Evolutionary conservation across 2,329 filamentous ascomycete genomes (phyloP).

Genomic region (Fusarium sacchari): DNA sequence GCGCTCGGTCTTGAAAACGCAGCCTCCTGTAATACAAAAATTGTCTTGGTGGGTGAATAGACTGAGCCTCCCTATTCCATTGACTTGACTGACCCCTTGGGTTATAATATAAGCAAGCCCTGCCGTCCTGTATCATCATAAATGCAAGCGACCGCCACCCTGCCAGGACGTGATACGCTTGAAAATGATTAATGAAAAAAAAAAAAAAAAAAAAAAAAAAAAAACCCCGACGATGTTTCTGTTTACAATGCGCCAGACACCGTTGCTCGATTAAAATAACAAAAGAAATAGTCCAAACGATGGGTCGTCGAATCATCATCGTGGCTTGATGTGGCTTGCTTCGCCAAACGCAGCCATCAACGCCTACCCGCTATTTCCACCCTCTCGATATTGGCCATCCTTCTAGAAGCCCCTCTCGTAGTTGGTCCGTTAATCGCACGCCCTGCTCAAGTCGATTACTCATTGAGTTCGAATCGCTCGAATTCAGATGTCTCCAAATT

Average conservation of each 20-base stretch:
- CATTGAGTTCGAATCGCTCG: background rate
- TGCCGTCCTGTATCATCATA: slow-evolving; percentile 12
- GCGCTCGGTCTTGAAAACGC: slow-evolving; percentile 26
- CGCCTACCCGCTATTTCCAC: slow-evolving; percentile 27
- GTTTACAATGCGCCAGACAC: slow-evolving; percentile 48
- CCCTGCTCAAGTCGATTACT: slow-evolving; percentile 4
- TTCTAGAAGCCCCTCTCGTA: slow-evolving; percentile 7
- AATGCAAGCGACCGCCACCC: slow-evolving; percentile 12
- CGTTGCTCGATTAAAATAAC: slow-evolving; percentile 46
- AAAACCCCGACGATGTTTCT: slow-evolving; percentile 22
- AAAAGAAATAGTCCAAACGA: slow-evolving; percentile 40
- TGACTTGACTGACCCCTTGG: slow-evolving; percentile 8
- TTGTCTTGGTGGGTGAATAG: slow-evolving; percentile 10
- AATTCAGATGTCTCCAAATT: background rate
- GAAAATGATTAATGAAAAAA: slow-evolving; percentile 19
- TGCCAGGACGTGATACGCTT: slow-evolving; percentile 23
- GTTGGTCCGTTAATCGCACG: background rate
- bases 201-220: background rate
- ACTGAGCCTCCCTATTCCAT: slow-evolving; percentile 23
- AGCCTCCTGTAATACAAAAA: slow-evolving; percentile 20
- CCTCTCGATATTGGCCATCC: slow-evolving; percentile 11
- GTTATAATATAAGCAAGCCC: slow-evolving; percentile 20
- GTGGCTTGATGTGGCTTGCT: slow-evolving; percentile 28
- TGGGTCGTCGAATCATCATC: slow-evolving; percentile 41
- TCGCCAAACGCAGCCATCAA: slow-evolving; percentile 14